phyloP scores from a whole-genome alignment of 2,329 filamentous ascomycete species.

The Aspergillus tamarii region DNA sequence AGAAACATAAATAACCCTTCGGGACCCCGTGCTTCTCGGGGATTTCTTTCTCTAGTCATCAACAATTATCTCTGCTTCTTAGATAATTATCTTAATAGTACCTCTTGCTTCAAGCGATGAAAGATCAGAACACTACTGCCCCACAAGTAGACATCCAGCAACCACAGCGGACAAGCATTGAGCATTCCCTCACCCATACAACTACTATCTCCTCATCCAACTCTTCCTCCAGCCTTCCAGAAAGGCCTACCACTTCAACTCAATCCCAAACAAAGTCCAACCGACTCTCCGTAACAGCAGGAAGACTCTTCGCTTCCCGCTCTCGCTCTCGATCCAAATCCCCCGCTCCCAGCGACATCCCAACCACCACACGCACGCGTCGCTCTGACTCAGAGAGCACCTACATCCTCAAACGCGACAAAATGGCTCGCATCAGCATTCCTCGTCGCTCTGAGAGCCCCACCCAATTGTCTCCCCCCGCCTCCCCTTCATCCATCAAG shows the following conservation, averaged over 20 bases:
- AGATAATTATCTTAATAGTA: background rate
- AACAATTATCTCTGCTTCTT: background rate
- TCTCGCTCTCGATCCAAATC: conserved; percentile 1
- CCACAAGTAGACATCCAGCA: conserved; percentile 6
- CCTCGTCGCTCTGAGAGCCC: conserved; percentile 25
- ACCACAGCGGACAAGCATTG: background rate
- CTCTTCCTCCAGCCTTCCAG: conserved; percentile 6
- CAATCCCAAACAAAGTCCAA: conserved; percentile 10
- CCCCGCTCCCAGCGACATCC: conserved; percentile 19
- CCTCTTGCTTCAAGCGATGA: conserved; percentile 5
- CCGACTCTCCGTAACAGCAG: background rate
- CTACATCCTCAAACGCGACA: conserved; percentile 14
- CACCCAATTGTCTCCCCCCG: background rate
- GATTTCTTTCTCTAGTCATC: background rate
- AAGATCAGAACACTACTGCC: conserved; percentile 5
- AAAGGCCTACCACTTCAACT: conserved; percentile 5
- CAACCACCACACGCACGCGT: conserved; percentile 6
- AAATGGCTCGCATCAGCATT: conserved; percentile 8
- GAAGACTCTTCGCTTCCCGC: conserved; percentile 17
- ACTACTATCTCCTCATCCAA: conserved; percentile 23
- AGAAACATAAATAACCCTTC: conserved; percentile 5
- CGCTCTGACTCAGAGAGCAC: conserved; percentile 3
- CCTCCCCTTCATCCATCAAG: background rate
- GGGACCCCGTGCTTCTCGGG: background rate
- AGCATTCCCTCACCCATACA: conserved; percentile 23